Evolutionary conservation across 139 green algal species (phyloP).

Genomic region (Microglena sp.): DNA sequence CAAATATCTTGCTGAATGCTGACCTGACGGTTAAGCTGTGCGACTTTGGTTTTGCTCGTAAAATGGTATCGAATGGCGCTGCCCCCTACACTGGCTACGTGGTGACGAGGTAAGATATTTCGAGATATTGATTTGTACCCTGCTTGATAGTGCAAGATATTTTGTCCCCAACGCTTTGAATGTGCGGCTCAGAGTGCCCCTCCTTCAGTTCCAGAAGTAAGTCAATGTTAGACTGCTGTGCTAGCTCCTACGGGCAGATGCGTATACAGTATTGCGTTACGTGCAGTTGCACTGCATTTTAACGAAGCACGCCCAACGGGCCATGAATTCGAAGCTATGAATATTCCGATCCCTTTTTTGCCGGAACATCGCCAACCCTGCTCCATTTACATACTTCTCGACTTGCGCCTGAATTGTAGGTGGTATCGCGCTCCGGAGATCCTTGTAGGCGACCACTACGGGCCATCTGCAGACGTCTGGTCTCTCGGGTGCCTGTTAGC

Average conservation of each 20-base stretch:
- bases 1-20: constrained; percentile 68
- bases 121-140: background rate
- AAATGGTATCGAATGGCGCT: constrained; percentile 5
- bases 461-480: constrained; percentile 19
- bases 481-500: constrained; percentile 51
- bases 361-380: too few species aligned
- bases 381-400: background rate
- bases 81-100: constrained; percentile 49
- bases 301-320: too few species aligned
- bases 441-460: constrained; percentile 62
- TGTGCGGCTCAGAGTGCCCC: too few species aligned
- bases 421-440: constrained; percentile 63
- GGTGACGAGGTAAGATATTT: constrained; percentile 66
- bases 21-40: constrained; percentile 60
- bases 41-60: constrained; percentile 78
- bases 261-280: too few species aligned
- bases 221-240: too few species aligned
- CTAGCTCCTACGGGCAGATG: too few species aligned
- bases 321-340: too few species aligned
- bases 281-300: too few species aligned
- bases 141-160: background rate
- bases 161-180: too few species aligned
- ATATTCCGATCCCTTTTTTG: too few species aligned
- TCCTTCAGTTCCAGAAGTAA: too few species aligned
- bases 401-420: background rate